A percentile compares a stretch with the other conserved stretches of the same genome.
Conservation (phyloP, 2,329 filamentous ascomycete species). For the Penicillium capsulatum region DNA sequence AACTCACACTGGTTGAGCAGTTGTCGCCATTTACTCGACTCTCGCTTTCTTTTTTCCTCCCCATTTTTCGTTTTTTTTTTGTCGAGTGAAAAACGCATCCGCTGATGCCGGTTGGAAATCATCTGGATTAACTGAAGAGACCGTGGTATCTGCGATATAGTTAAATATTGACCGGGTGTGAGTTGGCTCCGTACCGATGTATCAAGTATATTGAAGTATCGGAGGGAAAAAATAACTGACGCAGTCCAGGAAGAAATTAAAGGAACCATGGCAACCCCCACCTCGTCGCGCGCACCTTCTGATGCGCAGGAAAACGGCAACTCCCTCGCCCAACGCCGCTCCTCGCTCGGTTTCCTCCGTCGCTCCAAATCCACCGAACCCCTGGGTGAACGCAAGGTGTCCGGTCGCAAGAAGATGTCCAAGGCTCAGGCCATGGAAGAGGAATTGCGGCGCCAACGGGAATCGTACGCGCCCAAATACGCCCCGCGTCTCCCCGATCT, state of each 20-base stretch:
- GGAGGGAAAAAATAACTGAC: no score
- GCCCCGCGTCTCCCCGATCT: slow-evolving; percentile 54
- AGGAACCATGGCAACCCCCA: slow-evolving; percentile 31
- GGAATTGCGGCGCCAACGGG: slow-evolving; percentile 52
- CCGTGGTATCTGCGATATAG: no score
- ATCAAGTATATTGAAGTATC: no score
- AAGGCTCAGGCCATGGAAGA: slow-evolving; percentile 46
- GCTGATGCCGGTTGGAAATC: no score
- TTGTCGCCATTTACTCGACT: slow-evolving; percentile 21
- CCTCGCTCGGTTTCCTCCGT: slow-evolving; percentile 58
- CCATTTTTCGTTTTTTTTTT: slow-evolving; percentile 1
- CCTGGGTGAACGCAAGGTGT: slow-evolving; percentile 52
- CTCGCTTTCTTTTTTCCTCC: slow-evolving; percentile 12
- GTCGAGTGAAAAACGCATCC: no score
- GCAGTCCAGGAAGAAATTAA: not conserved
- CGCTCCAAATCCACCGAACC: slow-evolving; percentile 64
- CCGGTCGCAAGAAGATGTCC: slow-evolving; percentile 37
- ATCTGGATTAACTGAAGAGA: no score
- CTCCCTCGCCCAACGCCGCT: slow-evolving; percentile 36
- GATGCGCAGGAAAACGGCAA: slow-evolving; percentile 33
- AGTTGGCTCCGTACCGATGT: no score
- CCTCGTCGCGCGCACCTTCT: slow-evolving; percentile 34
- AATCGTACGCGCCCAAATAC: slow-evolving; percentile 52
- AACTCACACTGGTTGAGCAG: slow-evolving; percentile 31
- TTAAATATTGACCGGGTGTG: no score